Percentiles rank a stretch among this genome's conserved stretches.
Conservation (phyloP, 108 stramenopile species). For the Fistulifera solaris region DNA sequence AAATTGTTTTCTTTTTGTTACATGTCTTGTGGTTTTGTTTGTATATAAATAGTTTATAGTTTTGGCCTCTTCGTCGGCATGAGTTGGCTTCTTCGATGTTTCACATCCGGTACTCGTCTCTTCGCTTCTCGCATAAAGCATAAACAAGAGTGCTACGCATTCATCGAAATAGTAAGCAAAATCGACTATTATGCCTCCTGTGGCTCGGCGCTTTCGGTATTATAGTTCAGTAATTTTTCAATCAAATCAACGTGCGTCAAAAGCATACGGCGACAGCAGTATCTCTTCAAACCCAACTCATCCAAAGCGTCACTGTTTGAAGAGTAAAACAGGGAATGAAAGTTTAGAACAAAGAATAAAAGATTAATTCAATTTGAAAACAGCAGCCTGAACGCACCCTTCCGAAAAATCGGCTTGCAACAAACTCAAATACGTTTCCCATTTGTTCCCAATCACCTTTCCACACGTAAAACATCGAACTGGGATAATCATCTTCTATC, state of each 20-base stretch:
- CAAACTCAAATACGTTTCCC: slow-evolving; percentile 94
- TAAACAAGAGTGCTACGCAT: no score
- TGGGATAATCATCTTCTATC: slow-evolving; percentile 97
- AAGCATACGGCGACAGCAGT: slow-evolving; percentile 99
- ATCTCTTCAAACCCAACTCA: slow-evolving; percentile 94
- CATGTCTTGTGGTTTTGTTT: no score
- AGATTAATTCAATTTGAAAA: not conserved
- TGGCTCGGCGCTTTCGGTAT: slow-evolving; percentile 81
- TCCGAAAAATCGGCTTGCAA: slow-evolving; percentile 92
- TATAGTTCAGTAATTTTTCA: slow-evolving; percentile 99
- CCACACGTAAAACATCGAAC: slow-evolving; percentile 99
- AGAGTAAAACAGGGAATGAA: not conserved
- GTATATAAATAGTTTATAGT: no score
- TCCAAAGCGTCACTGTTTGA: slow-evolving; percentile 87
- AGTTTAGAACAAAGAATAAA: not conserved
- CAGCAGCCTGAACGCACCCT: slow-evolving; percentile 43
- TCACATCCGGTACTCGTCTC: no score
- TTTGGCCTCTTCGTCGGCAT: no score
- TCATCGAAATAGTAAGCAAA: no score
- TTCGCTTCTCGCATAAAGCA: no score
- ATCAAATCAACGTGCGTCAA: slow-evolving; percentile 99
- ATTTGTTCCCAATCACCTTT: slow-evolving; percentile 99
- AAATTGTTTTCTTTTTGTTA: no score
- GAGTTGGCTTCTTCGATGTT: no score
- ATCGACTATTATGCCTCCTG: slow-evolving; percentile 17